Percentiles rank a stretch among this genome's conserved stretches.
Conservation (phyloP, 805 yeast genomes). For the Starmerella cellae region DNA sequence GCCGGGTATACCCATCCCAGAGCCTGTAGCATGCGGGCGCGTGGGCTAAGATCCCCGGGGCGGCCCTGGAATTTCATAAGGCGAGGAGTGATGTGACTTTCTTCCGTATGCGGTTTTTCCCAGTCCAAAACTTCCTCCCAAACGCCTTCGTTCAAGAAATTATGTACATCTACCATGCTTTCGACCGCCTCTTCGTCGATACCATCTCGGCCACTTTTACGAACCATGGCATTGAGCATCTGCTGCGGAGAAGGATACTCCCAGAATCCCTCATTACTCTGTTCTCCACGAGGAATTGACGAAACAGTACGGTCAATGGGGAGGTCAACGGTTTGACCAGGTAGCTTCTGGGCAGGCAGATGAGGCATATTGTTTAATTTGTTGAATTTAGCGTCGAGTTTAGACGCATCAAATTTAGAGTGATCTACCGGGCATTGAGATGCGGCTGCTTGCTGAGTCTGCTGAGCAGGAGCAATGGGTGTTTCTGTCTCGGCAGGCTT, state of each 20-base stretch:
- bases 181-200: conserved; percentile 93
- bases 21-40: conserved; percentile 56
- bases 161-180: conserved; percentile 93
- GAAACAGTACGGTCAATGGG: conserved; percentile 78
- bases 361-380: conserved; percentile 86
- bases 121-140: conserved; percentile 89
- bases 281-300: conserved; percentile 72
- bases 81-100: conserved; percentile 52
- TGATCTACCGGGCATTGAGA: conserved; percentile 30
- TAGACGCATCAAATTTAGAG: conserved; percentile 19
- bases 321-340: conserved; percentile 66
- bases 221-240: conserved; percentile 94
- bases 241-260: conserved; percentile 99
- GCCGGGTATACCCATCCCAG: conserved; percentile 62
- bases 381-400: too few relatives aligned
- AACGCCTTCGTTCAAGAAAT: conserved; percentile 91
- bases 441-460: background rate
- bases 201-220: conserved; percentile 64
- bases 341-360: conserved; percentile 50
- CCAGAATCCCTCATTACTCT: conserved; percentile 65
- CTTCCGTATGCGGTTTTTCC: conserved; percentile 61
- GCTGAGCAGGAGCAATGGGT: background rate
- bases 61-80: conserved; percentile 79
- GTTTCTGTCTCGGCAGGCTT: background rate
- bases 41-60: conserved; percentile 76